Conservation (phyloP, 306 rosid genomes). For the Lotus japonicus region DNA sequence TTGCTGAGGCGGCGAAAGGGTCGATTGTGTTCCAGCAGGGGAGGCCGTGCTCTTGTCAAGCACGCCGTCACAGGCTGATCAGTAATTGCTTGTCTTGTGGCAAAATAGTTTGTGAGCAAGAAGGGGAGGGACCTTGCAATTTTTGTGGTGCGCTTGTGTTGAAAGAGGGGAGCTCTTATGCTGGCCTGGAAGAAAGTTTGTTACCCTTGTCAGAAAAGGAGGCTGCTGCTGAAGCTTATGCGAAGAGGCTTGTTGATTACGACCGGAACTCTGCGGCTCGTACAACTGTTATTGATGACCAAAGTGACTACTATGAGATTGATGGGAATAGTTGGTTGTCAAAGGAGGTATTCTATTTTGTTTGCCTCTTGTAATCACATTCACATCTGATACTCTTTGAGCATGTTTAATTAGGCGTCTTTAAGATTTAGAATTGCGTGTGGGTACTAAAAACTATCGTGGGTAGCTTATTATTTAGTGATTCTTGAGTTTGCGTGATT, state of each 20-base stretch:
- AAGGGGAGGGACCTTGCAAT: slow-evolving; percentile 96
- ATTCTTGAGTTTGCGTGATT: too few species aligned
- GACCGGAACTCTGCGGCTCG: slow-evolving; percentile 92
- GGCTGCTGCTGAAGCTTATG: slow-evolving; percentile 85
- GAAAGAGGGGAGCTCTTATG: slow-evolving; percentile 77
- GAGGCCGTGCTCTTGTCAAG: slow-evolving; percentile 84
- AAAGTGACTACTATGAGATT: slow-evolving; percentile 90
- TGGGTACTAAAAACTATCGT: too few species aligned
- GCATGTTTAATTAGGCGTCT: too few species aligned
- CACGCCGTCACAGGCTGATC: slow-evolving; percentile 64
- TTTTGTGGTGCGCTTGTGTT: slow-evolving; percentile 91
- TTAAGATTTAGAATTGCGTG: too few species aligned
- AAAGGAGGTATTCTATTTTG: slow-evolving; percentile 49
- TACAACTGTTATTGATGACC: slow-evolving; percentile 93
- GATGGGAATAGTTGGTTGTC: slow-evolving; percentile 97
- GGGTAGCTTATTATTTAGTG: too few species aligned
- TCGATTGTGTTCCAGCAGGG: slow-evolving; percentile 91
- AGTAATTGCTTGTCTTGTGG: slow-evolving; percentile 95
- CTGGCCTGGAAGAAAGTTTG: slow-evolving; percentile 78
- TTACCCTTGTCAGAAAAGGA: slow-evolving; percentile 60
- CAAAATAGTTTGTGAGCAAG: slow-evolving; percentile 93
- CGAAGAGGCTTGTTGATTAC: slow-evolving; percentile 89
- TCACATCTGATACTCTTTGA: neutral
- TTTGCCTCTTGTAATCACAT: neutral
- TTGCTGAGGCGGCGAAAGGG: slow-evolving; percentile 91